phyloP scores from a whole-genome alignment of 208 protist genomes.

The Angomonas ambiguus region DNA sequence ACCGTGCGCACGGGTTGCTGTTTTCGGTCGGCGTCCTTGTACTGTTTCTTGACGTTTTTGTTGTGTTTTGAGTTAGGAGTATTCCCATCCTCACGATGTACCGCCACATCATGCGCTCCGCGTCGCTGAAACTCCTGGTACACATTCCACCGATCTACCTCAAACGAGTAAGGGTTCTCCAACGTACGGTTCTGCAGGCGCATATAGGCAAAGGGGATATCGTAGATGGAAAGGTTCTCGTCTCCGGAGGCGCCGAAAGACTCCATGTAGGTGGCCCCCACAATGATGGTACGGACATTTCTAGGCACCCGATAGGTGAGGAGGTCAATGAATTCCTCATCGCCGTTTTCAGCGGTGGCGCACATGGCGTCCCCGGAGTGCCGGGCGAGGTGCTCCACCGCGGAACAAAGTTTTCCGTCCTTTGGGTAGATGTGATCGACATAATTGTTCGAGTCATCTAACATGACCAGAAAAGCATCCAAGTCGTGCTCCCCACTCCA shows the following conservation, averaged over 20 bases:
- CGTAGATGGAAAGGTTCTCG: conserved; percentile 32
- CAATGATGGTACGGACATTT: conserved; percentile 51
- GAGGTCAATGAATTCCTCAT: conserved; percentile 78
- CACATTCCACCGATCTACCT: conserved; percentile 73
- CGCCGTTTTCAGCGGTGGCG: conserved; percentile 35
- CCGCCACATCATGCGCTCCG: conserved; percentile 11
- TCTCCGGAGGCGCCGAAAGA: conserved; percentile 28
- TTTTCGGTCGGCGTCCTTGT: conserved; percentile 19
- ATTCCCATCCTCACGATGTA: conserved; percentile 17
- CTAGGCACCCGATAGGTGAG: conserved; percentile 45
- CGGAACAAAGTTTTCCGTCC: conserved; percentile 37
- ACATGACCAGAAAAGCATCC: conserved; percentile 73
- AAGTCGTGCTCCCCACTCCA: conserved; percentile 76
- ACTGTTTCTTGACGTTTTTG: conserved; percentile 8
- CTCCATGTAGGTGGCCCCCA: conserved; percentile 58
- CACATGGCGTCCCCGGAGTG: conserved; percentile 70
- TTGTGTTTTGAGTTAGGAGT: conserved; percentile 9
- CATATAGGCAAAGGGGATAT: conserved; percentile 65
- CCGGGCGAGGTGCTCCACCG: conserved; percentile 27
- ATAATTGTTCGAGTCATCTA: conserved; percentile 67
- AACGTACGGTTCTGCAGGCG: conserved; percentile 72
- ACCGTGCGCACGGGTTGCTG: conserved; percentile 41
- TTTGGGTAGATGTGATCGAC: conserved; percentile 73
- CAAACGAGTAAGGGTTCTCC: conserved; percentile 48
- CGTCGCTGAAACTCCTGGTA: conserved; percentile 25